Evolutionary conservation across 1,139 yeast species (phyloP), one percentile per base, ranked within the genome.

Genomic region (Taphrina pruni): DNA sequence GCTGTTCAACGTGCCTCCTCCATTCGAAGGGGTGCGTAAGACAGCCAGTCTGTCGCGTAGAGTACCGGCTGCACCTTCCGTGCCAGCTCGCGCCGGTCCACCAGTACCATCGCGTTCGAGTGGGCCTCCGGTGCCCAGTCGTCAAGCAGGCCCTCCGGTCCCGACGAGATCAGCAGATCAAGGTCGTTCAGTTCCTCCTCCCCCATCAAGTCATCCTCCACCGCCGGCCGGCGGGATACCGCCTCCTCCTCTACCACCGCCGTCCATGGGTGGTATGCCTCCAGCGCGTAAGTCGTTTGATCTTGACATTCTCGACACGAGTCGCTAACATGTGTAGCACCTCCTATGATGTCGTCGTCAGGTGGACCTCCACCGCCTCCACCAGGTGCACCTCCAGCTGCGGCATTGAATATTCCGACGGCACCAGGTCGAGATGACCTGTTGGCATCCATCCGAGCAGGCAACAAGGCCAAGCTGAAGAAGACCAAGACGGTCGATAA

Each of bases 371-470:
- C 74, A 11, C 72, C 72, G 20, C 72, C 72, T 36, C 73, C 61
- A 8, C 60, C 64, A 6, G 73, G 60, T 48, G 68, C 78, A 21
- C 73, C 78, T 39, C 78, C 75, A 26, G 76, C 78, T 45, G 79
- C 80, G 12, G 80, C 85, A 1, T 82, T 83, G 21, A 91, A 52
- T 4, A 41, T 39, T 8, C 54, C 67, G n/a, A 17, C 55, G 32
- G 50, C 61, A 9, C 61, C 57, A 14, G 87, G 87, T 0, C 83
- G 97, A 75, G 96, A 90, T 77, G 97, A 97, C 0, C 83, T 94
- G 60, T 80, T 94, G 70, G 91, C 96, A 0, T 90, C 97, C 0
- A 94, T 93, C 75, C 86, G 88, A 45, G 87, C 96, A 0, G 88
- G 88, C n/a, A 90, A 92, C 66, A 66, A 92, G 12, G 88, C 88